Base-by-base conservation (phyloP, 768 basidiomycete genomes). In the Lyophyllum decastes region DNA sequence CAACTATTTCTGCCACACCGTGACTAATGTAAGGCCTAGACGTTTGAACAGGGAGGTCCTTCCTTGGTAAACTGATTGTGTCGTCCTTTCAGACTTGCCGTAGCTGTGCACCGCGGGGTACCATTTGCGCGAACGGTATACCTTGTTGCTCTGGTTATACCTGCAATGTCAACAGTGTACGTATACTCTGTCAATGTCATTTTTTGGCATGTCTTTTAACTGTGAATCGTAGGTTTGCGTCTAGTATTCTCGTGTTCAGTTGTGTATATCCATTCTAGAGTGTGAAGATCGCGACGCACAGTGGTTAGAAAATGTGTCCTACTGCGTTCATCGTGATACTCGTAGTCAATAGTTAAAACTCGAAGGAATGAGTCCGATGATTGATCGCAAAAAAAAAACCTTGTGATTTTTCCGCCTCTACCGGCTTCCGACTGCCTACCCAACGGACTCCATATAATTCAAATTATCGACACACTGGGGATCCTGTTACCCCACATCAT, bases 381-480 rank as follows among this genome's bases (percentile, higher is more conserved):
- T n/a, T n/a, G n/a, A n/a, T n/a, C n/a, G n/a, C n/a, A n/a, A n/a
- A n/a, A n/a, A n/a, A n/a, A n/a, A n/a, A 17, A 22, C 38, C 51
- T 52, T 44, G 51, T 52, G 51, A 52, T 52, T 52, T 52, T 52
- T n/a, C 45, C 12, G 21, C 45, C 24, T 26, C 45, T 24, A 21
- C 24, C 34, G 41, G 41, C 50, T 44, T 14, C 16, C 35, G 10
- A 5, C 8, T 35, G 7, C 4, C 40, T 3, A 16, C 40, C 40
- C 19, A 5, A 41, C 16, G 16, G 4, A n/a, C 40, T 19, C 40
- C 35, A 38, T 38, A 17, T 19, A 21, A 27, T 14, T 47, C 46
- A 25, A 17, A 47, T 26, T 34, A 10, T 22, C n/a, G 5, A 25
- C 10, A 40, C 46, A 26, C 17, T 38, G 34, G 46, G 45, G 30